These are phyloP conservation scores for Hortaea werneckii DNA, from an alignment of 2,329 filamentous ascomycete genomes.

Conservation along the genomic window DNA sequence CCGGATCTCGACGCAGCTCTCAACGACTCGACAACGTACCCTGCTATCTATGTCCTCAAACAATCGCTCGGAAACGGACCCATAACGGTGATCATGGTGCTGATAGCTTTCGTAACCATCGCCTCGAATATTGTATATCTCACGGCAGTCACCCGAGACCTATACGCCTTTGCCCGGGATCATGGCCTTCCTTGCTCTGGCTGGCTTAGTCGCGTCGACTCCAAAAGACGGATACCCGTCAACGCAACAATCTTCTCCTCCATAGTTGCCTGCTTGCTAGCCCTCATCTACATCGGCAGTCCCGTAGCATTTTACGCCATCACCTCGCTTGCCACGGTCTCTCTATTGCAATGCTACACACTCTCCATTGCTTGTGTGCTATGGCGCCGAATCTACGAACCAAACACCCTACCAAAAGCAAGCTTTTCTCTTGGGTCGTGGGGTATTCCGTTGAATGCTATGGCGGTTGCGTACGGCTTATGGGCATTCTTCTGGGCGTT, in stretches of 20 bases:
- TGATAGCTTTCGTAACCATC: conserved; percentile 7
- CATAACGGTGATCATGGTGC: conserved; percentile 9
- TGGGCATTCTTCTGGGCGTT: conserved; percentile 12
- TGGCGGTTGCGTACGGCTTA: conserved; percentile 9
- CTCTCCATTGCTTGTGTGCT: conserved; percentile 18
- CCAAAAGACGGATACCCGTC: conserved; percentile 9
- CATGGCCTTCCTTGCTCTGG: conserved; percentile 25
- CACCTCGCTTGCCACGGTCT: conserved; percentile 24
- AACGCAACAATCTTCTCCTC: conserved; percentile 33
- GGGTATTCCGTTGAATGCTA: conserved; percentile 12
- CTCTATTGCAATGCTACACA: conserved; percentile 10
- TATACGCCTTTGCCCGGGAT: conserved; percentile 28
- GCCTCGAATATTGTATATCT: conserved; percentile 9
- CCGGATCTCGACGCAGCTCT: conserved; percentile 7
- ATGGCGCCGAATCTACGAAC: conserved; percentile 13
- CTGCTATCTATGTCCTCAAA: conserved; percentile 27
- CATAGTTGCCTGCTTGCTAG: conserved; percentile 36
- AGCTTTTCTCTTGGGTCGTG: conserved; percentile 10
- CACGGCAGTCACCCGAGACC: conserved; percentile 10
- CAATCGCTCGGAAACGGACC: conserved; percentile 8
- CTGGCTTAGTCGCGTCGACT: conserved; percentile 21
- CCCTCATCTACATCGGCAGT: conserved; percentile 29
- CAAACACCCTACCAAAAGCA: conserved; percentile 11
- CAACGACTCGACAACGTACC: conserved; percentile 23
- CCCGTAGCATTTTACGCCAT: conserved; percentile 32